Evolutionary conservation across 108 stramenopile species (phyloP), one percentile per base, ranked within the genome.

Genomic region (Pelagomonas calceolata): DNA sequence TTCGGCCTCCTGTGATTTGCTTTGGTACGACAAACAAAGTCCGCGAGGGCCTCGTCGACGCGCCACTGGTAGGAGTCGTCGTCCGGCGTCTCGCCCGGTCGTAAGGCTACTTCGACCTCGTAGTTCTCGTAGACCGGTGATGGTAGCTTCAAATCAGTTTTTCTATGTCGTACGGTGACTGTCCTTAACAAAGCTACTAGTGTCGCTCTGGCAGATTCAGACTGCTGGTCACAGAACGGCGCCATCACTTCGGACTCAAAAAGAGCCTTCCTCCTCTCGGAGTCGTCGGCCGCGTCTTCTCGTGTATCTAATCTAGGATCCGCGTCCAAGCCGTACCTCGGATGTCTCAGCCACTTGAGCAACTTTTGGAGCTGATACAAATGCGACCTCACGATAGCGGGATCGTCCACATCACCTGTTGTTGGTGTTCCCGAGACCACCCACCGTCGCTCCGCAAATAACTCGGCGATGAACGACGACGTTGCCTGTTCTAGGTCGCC

Each of bases 381-480:
- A 4, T 80, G 75, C 45, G 43, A 33, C 30, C 65, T 64, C 33
- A 75, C 79, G 73, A 75, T 82, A 4, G 77, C 74, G 34, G 21
- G 29, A 39, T 73, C 68, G 66, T 86, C 85, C 36, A 80, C 81
- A 35, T 86, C 83, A 0, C 85, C 85, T 21, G 81, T 82, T 16
- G 86, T 85, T 0, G 90, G 90, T 30, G 90, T 91, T 9, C 90
- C 90, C 33, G 82, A 83, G 70, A 91, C 76, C 4, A 91, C 88
- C 90, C 91, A 91, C 35, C 89, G 74, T 66, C 91, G 71, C 73
- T 91, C 90, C 30, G 88, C 87, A 17, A 79, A 84, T 16, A 88
- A 32, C 63, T 85, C 72, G 65, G 87, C 77, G 46, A 91, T 74
- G 66, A 82, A 85, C 18, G 71, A 21, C 0, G 81, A 73, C 0